Evolutionary conservation across 257 asterid genomes (phyloP).

Genomic region (Plantago elongata): DNA sequence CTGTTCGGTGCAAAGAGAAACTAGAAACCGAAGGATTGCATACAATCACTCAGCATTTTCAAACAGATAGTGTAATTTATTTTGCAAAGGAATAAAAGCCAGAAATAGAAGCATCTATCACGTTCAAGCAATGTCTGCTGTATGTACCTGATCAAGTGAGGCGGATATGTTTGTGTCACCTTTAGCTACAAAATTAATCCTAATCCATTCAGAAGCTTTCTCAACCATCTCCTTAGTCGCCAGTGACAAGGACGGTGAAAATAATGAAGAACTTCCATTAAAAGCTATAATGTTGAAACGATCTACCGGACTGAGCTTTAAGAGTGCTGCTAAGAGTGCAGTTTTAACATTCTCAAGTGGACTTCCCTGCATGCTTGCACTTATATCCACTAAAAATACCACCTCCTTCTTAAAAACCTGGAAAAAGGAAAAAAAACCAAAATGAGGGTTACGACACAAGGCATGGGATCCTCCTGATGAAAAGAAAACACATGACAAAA

Average conservation of each 20-base stretch:
- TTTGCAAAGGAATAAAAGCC: not conserved
- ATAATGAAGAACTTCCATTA: conserved; percentile 33
- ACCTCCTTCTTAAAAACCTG: conserved; percentile 76
- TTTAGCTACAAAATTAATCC: conserved; percentile 42
- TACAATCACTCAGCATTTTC: not conserved
- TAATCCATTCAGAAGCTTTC: conserved; percentile 58
- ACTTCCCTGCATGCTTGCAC: conserved; percentile 71
- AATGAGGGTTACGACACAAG: not conserved
- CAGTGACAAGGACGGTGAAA: conserved; percentile 49
- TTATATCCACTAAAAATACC: conserved; percentile 62
- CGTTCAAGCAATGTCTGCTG: conserved; percentile 7
- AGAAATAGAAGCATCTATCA: conserved; percentile 9
- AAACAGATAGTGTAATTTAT: not conserved
- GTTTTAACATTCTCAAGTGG: conserved; percentile 59
- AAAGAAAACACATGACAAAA: not conserved
- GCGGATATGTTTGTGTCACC: conserved; percentile 57
- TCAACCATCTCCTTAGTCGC: conserved; percentile 44
- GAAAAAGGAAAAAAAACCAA: conserved; percentile 12
- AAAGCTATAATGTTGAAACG: conserved; percentile 65
- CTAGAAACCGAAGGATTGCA: not conserved
- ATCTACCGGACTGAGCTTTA: conserved; percentile 52
- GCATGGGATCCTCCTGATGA: not conserved
- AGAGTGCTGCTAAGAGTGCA: conserved; percentile 49
- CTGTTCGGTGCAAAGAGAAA: not conserved
- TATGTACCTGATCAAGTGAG: conserved; percentile 61